Conservation (phyloP, 495 filamentous ascomycete genomes). For the Thozetella sp. region DNA sequence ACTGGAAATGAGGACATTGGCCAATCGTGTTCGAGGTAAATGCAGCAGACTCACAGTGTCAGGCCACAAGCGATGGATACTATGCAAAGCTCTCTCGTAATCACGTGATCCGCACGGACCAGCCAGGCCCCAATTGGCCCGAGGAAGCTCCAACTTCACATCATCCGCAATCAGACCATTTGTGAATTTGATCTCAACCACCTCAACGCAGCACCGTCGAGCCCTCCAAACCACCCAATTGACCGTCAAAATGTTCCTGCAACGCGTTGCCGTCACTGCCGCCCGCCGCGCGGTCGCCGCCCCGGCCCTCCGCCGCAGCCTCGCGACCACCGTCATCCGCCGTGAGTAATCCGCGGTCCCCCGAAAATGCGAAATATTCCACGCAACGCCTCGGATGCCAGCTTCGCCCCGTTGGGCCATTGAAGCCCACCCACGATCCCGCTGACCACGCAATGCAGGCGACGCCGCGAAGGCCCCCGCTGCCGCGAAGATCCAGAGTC, state of each 20-base stretch:
- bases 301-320: constrained; percentile 59
- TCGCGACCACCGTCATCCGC: constrained; percentile 59
- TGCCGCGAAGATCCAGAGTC: constrained; percentile 3
- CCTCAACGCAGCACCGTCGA: constrained; percentile 26
- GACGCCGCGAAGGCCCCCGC: not conserved
- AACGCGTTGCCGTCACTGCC: constrained; percentile 74
- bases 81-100: not conserved
- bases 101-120: not conserved
- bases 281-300: constrained; percentile 69
- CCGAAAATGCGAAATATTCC: constrained; percentile 8
- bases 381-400: not conserved
- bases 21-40: too few species aligned
- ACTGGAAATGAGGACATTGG: too few species aligned
- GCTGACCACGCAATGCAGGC: not conserved
- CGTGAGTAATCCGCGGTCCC: constrained; percentile 43
- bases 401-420: not conserved
- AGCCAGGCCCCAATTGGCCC: not conserved
- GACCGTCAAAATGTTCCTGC: constrained; percentile 72
- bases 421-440: not conserved
- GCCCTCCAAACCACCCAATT: constrained; percentile 14
- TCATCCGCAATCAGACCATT: constrained; percentile 28
- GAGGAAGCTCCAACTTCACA: constrained; percentile 10
- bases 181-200: constrained; percentile 22
- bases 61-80: too few species aligned
- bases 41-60: too few species aligned